Conservation (phyloP, 2,329 filamentous ascomycete genomes). For the Alternaria longipes region DNA sequence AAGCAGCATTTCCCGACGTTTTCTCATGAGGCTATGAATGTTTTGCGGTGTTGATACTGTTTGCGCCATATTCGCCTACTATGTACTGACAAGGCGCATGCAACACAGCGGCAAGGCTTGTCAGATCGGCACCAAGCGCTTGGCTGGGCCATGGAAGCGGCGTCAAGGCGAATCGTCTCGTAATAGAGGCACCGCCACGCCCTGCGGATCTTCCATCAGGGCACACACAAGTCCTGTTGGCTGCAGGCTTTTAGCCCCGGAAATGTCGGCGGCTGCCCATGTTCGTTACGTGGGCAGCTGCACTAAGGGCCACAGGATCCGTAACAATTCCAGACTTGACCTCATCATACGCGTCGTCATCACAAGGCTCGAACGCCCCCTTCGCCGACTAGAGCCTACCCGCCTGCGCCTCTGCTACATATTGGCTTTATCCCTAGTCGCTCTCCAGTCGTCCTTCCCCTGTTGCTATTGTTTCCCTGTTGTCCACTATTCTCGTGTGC, state of each 20-base stretch:
- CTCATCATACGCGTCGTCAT: conserved; percentile 29
- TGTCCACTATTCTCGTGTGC: background rate
- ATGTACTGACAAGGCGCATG: background rate
- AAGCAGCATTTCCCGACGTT: background rate
- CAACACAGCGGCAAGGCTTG: conserved; percentile 4
- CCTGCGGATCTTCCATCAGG: background rate
- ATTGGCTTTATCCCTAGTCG: conserved; percentile 5
- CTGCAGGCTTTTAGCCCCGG: background rate
- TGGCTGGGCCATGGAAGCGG: conserved; percentile 4
- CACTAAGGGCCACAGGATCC: conserved; percentile 17
- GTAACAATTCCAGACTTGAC: conserved; percentile 19
- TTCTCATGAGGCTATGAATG: background rate
- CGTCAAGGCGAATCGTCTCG: conserved; percentile 8
- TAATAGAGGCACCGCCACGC: conserved; percentile 20
- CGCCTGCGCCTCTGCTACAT: conserved; percentile 7
- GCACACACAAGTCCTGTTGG: conserved; percentile 11
- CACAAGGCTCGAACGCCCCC: conserved; percentile 12
- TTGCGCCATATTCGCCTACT: background rate
- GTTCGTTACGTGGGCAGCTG: conserved; percentile 19
- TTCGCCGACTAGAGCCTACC: conserved; percentile 11
- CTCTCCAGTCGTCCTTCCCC: conserved; percentile 4
- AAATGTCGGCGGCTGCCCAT: conserved; percentile 10
- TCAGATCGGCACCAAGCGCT: conserved; percentile 7
- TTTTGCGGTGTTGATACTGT: background rate
- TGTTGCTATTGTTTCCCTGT: conserved; percentile 9